Conservation (phyloP, 2,329 filamentous ascomycete species). For the Cladosporium sp. region DNA sequence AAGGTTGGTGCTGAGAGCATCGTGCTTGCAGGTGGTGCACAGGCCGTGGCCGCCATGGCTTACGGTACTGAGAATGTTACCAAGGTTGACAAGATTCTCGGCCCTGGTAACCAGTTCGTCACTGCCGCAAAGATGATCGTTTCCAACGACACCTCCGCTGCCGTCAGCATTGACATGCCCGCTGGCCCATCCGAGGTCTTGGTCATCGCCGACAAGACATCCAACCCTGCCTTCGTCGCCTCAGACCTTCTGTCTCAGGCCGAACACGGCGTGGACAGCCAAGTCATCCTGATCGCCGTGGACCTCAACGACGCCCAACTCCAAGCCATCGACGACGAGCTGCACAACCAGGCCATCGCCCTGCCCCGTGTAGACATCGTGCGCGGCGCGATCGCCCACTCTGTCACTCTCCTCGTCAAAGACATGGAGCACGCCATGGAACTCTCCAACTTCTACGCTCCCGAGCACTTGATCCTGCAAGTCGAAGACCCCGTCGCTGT, state of each 20-base stretch:
- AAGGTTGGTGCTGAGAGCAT: slow-evolving; percentile 96
- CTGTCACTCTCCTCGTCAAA: slow-evolving; percentile 76
- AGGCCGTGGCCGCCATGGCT: slow-evolving; percentile 94
- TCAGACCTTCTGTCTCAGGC: slow-evolving; percentile 94
- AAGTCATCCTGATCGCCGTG: slow-evolving; percentile 88
- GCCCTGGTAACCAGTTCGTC: slow-evolving; percentile 97
- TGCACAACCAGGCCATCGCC: slow-evolving; percentile 82
- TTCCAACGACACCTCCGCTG: slow-evolving; percentile 93
- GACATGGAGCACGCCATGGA: slow-evolving; percentile 75
- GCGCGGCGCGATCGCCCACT: slow-evolving; percentile 85
- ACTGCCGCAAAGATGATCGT: slow-evolving; percentile 99
- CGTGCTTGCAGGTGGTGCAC: slow-evolving; percentile 90
- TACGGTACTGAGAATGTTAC: slow-evolving; percentile 92
- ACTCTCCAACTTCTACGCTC: slow-evolving; percentile 91
- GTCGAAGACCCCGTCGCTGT: slow-evolving; percentile 73
- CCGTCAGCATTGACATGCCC: slow-evolving; percentile 97
- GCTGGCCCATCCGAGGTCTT: slow-evolving; percentile 95
- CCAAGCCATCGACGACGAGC: slow-evolving; percentile 82
- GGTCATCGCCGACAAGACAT: slow-evolving; percentile 85
- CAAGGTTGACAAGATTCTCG: slow-evolving; percentile 98
- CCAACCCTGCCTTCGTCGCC: slow-evolving; percentile 92
- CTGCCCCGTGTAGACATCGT: slow-evolving; percentile 93
- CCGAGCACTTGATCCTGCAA: slow-evolving; percentile 94
- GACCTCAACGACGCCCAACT: slow-evolving; percentile 74
- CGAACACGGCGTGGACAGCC: slow-evolving; percentile 94